Conservation (phyloP, 1,284 basidiomycete species). For the Fomitopsis palustris region DNA sequence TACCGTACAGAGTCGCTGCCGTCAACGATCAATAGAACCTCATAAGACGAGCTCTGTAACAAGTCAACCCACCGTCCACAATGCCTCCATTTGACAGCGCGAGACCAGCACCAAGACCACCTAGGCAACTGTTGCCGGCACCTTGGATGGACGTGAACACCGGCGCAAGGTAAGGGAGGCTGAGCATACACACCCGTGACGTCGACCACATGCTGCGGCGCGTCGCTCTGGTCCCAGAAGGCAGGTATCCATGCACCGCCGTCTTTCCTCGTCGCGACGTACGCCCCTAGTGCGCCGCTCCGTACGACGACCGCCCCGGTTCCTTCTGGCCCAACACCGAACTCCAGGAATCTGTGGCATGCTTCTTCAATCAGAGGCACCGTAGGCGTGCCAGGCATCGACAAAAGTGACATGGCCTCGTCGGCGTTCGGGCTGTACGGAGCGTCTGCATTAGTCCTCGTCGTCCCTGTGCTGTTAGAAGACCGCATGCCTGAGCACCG, state of each 20-base stretch:
- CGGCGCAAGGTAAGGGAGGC: background rate
- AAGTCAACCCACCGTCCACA: conserved; percentile 49
- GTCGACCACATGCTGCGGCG: conserved; percentile 61
- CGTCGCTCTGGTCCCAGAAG: conserved; percentile 56
- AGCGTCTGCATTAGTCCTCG: background rate
- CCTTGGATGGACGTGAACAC: conserved; percentile 37
- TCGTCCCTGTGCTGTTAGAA: background rate
- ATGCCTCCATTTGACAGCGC: conserved; percentile 53
- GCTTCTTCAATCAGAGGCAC: conserved; percentile 58
- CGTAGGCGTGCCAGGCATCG: conserved; percentile 45
- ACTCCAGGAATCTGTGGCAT: conserved; percentile 50
- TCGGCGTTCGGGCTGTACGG: conserved; percentile 71
- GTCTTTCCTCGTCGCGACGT: conserved; percentile 43
- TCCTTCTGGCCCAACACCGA: conserved; percentile 49
- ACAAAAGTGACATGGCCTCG: conserved; percentile 66
- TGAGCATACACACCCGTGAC: conserved; percentile 65
- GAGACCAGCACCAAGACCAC: conserved; percentile 78
- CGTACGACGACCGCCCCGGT: conserved; percentile 70
- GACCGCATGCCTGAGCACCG: conserved; percentile 58
- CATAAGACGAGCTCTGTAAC: background rate
- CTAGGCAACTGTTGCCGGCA: conserved; percentile 86
- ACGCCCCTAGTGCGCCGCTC: conserved; percentile 76
- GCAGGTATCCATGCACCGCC: conserved; percentile 72
- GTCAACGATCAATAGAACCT: conserved; percentile 4
- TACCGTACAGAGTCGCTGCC: conserved; percentile 66